Conservation (phyloP, 345 rosid species). For the Arabis hirsuta region DNA sequence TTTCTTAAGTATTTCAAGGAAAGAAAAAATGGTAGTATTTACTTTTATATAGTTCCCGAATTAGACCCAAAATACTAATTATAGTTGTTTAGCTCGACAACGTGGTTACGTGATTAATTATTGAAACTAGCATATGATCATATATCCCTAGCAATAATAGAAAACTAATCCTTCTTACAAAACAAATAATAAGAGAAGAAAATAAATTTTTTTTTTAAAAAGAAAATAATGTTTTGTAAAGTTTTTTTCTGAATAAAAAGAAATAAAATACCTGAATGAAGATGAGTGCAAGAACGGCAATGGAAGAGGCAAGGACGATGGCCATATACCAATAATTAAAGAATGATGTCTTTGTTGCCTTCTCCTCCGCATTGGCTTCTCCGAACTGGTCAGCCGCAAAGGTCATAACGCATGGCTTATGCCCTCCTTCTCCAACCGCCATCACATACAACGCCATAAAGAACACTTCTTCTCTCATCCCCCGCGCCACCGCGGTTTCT, state of each 20-base stretch:
- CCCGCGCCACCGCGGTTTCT: constrained; percentile 53
- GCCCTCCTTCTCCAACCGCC: constrained; percentile 92
- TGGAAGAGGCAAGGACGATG: constrained; percentile 60
- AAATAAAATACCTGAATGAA: constrained; percentile 67
- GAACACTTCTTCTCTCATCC: constrained; percentile 56
- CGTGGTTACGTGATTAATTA: constrained; percentile 2
- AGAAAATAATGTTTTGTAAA: neutral
- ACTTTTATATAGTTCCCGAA: neutral
- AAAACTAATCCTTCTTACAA: neutral
- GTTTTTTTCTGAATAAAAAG: neutral
- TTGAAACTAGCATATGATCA: constrained; percentile 1
- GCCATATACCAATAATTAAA: constrained; percentile 91
- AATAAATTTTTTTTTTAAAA: too few species aligned
- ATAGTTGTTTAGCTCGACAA: neutral
- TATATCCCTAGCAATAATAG: neutral
- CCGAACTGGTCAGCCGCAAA: constrained; percentile 96
- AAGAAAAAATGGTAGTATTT: neutral
- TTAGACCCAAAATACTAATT: neutral
- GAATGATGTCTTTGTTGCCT: constrained; percentile 82
- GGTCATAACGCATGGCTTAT: constrained; percentile 91
- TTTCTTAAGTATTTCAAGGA: neutral
- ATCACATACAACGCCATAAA: constrained; percentile 70
- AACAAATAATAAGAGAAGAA: neutral
- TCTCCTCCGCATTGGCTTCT: constrained; percentile 62
- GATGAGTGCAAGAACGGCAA: constrained; percentile 60